Evolutionary conservation across 139 green algal species (phyloP), one percentile per base, ranked within the genome.

Genomic region (Chlamydomonas asymmetrica): DNA sequence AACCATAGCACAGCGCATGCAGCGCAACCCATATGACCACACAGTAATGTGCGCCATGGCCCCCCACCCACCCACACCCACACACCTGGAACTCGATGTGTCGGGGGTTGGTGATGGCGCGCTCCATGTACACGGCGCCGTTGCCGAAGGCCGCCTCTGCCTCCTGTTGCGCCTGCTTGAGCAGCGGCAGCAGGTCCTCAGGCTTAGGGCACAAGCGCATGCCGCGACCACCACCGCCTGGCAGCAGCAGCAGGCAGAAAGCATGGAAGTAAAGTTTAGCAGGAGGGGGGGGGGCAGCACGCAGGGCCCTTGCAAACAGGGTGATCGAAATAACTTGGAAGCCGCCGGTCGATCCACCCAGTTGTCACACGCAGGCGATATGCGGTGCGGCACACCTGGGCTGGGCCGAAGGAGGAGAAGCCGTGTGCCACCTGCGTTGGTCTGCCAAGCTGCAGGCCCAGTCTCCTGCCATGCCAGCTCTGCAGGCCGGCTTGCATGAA

Each of bases 81-180:
- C 79, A 1, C 65, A 90, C 90, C 90, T 97, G 93, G 89, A 98
- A 98, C 88, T 98, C 95, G 62, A 98, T 98, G 88, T 98, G 95
- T 66, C 95, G 89, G 0, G 95, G 95, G 88, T 98, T 94, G 43
- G 88, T 70, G 29, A 98, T 86, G 73, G 87, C 95, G 10, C 93
- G 85, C 90, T 98, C 95, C 59, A 98, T 94, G 88, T 98, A 98
- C 16, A 96, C 89, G 34, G 83, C 88, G 40, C 90, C 91, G 82
- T 98, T 98, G 80, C 95, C 95, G 71, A 98, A 98, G 10, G 95
- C 95, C 41, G 94, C 94, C 78, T 97, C 90, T 23, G 95, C 95
- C 83, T 98, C 95, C 62, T 84, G 54, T 80, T 94, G 87, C 31
- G 95, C 95, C 72, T 88, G 73, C 79, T 92, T 88, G 60, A 95